Evolutionary conservation across 2,329 filamentous ascomycete genomes (phyloP).

Genomic region (Periconia macrospinosa): DNA sequence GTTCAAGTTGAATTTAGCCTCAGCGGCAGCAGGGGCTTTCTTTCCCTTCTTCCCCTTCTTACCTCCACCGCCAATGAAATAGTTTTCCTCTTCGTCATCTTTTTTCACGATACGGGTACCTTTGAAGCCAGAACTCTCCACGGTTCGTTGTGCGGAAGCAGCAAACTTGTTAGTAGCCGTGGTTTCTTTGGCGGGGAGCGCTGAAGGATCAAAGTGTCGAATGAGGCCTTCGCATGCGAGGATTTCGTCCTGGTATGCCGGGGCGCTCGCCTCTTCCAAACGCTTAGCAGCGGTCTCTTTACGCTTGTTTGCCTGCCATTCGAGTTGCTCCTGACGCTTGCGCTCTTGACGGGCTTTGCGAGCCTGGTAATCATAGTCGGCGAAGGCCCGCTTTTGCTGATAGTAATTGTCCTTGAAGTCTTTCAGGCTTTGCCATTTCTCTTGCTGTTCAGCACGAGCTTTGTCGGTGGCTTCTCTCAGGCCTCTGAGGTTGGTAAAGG

Average conservation of each 20-base stretch:
- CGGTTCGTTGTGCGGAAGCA: slow-evolving; percentile 77
- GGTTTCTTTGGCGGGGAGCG: slow-evolving; percentile 64
- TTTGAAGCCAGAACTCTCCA: slow-evolving; percentile 83
- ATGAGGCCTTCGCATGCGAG: slow-evolving; percentile 84
- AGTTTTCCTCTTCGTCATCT: slow-evolving; percentile 84
- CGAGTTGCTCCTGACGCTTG: slow-evolving; percentile 77
- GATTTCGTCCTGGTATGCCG: slow-evolving; percentile 91
- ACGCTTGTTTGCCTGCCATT: slow-evolving; percentile 70
- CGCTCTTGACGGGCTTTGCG: slow-evolving; percentile 76
- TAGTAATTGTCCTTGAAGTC: slow-evolving; percentile 91
- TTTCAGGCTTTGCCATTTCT: slow-evolving; percentile 79
- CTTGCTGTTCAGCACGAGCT: slow-evolving; percentile 82
- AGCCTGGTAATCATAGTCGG: slow-evolving; percentile 80
- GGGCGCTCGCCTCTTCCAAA: slow-evolving; percentile 79
- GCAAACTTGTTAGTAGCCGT: slow-evolving; percentile 65
- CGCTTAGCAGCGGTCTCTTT: slow-evolving; percentile 75
- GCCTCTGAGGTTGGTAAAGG: slow-evolving; percentile 82
- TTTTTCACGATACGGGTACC: slow-evolving; percentile 83
- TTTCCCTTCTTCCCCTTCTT: slow-evolving; percentile 90
- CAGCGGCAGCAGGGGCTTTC: slow-evolving; percentile 66
- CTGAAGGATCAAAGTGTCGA: slow-evolving; percentile 83
- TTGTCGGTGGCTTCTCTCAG: slow-evolving; percentile 85
- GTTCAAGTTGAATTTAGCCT: slow-evolving; percentile 77
- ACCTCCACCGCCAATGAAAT: slow-evolving; percentile 70
- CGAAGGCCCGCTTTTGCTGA: slow-evolving; percentile 76